phyloP scores from a whole-genome alignment of 495 filamentous ascomycete genomes.

The Xylaria intraflava region DNA sequence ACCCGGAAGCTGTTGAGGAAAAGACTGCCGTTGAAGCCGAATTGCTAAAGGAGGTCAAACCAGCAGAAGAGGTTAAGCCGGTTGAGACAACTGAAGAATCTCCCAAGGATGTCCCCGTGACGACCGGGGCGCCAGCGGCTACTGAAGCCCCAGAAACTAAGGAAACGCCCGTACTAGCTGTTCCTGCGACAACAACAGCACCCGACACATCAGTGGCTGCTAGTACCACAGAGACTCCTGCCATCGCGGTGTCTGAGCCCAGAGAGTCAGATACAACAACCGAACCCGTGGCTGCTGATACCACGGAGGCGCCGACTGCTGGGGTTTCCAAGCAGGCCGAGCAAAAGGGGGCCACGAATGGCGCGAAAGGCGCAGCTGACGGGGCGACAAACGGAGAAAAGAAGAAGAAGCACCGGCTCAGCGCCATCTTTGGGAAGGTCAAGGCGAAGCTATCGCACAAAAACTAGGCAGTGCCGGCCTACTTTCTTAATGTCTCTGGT shows the following conservation, averaged over 20 bases:
- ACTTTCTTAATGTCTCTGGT: slow-evolving; percentile 10
- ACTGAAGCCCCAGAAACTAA: slow-evolving; percentile 14
- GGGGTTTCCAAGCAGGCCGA: slow-evolving; percentile 15
- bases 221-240: slow-evolving; percentile 12
- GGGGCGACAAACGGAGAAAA: slow-evolving; percentile 30
- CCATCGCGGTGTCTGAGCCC: neutral
- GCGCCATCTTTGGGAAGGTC: slow-evolving; percentile 50
- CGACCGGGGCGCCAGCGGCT: slow-evolving; percentile 18
- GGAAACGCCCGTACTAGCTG: slow-evolving; percentile 12
- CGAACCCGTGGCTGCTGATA: neutral
- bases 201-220: slow-evolving; percentile 11
- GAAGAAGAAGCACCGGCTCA: slow-evolving; percentile 56
- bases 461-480: slow-evolving; percentile 5
- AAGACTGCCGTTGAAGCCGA: slow-evolving; percentile 72
- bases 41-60: slow-evolving; percentile 45
- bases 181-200: slow-evolving; percentile 6
- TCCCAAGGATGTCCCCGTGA: slow-evolving; percentile 7
- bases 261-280: neutral
- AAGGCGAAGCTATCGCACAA: slow-evolving; percentile 48
- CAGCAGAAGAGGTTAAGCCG: slow-evolving; percentile 17
- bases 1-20: slow-evolving; percentile 60
- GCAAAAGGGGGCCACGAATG: slow-evolving; percentile 9
- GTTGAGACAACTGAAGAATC: slow-evolving; percentile 19
- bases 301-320: slow-evolving; percentile 4
- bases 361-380: slow-evolving; percentile 22